Evolutionary conservation across 495 filamentous ascomycete genomes (phyloP).

Genomic region (Aspergillus biplanus): DNA sequence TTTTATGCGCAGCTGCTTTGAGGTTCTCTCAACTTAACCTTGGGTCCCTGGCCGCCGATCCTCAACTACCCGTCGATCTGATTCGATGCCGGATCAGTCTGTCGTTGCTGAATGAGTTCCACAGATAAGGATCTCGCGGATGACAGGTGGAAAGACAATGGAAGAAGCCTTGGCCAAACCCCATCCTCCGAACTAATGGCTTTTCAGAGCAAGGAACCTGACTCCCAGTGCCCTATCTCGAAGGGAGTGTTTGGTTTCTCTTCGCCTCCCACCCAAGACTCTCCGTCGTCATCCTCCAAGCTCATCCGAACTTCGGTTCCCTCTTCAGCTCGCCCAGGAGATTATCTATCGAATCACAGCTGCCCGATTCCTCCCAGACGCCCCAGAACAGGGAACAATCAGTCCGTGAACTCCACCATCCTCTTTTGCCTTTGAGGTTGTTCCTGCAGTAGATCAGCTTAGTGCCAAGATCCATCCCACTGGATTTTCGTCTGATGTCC

Average conservation of each 20-base stretch:
- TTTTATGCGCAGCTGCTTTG: not conserved
- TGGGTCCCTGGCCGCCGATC: constrained; percentile 12
- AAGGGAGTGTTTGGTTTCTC: not conserved
- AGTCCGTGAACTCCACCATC: constrained; percentile 4
- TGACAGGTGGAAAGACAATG: constrained; percentile 9
- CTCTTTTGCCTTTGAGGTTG: constrained; percentile 2
- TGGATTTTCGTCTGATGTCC: not conserved
- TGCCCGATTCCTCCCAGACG: not conserved
- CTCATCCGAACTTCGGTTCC: constrained; percentile 7
- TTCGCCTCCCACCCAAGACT: constrained; percentile 5
- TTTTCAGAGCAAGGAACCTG: constrained; percentile 5
- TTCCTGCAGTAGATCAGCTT: constrained; percentile 22
- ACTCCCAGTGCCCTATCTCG: not conserved
- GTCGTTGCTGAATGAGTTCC: constrained; percentile 20
- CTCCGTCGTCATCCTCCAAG: not conserved
- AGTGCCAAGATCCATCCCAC: constrained; percentile 17
- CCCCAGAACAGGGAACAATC: constrained; percentile 3
- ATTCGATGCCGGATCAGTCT: constrained; percentile 22
- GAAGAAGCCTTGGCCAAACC: constrained; percentile 5
- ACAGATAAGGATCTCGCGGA: constrained; percentile 30
- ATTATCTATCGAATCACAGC: constrained; percentile 8
- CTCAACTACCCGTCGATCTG: constrained; percentile 12
- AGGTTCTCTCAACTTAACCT: not conserved
- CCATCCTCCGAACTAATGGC: constrained; percentile 20
- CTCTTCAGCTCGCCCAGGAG: not conserved